A percentile compares a stretch with the other conserved stretches of the same genome.
phyloP scores from a whole-genome alignment of 768 basidiomycete genomes.

The Cubamyces sp. region DNA sequence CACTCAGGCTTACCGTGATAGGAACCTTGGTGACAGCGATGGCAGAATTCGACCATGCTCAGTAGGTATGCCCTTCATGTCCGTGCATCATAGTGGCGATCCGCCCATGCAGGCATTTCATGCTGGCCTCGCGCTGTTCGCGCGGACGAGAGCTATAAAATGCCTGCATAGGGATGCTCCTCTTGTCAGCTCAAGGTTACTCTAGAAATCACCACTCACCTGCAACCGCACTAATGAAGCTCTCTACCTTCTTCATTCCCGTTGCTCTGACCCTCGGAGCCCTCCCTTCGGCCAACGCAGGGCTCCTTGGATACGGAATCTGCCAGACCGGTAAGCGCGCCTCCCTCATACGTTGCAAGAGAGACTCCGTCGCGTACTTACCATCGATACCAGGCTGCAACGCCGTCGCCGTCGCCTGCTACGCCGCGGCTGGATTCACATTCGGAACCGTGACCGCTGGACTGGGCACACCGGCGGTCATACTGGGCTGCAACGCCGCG shows the following conservation, averaged over 20 bases:
- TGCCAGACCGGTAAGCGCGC: conserved; percentile 45
- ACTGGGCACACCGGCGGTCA: conserved; percentile 40
- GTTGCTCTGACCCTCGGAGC: conserved; percentile 7
- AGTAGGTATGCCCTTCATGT: too few relatives aligned
- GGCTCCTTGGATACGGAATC: conserved; percentile 43
- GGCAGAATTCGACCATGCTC: too few relatives aligned
- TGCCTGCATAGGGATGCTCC: background rate
- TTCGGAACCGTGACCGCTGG: conserved; percentile 49
- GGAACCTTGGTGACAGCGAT: too few relatives aligned
- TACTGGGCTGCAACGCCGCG: conserved; percentile 47
- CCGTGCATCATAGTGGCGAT: too few relatives aligned
- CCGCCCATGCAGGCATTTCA: too few relatives aligned
- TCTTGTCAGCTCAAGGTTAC: background rate
- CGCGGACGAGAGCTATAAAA: background rate
- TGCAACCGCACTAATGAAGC: conserved; percentile 21
- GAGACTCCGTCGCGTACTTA: background rate
- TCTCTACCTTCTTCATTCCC: conserved; percentile 7
- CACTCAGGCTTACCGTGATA: too few relatives aligned
- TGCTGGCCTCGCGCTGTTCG: too few relatives aligned
- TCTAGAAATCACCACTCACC: background rate
- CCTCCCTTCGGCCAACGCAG: conserved; percentile 27
- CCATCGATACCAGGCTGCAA: conserved; percentile 5
- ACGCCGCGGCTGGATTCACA: conserved; percentile 25
- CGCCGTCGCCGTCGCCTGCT: conserved; percentile 11
- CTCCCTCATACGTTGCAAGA: background rate